Evolutionary conservation across 352 stramenopile species (phyloP), one percentile per base, ranked within the genome.

Genomic region (Phytophthora foliorum): DNA sequence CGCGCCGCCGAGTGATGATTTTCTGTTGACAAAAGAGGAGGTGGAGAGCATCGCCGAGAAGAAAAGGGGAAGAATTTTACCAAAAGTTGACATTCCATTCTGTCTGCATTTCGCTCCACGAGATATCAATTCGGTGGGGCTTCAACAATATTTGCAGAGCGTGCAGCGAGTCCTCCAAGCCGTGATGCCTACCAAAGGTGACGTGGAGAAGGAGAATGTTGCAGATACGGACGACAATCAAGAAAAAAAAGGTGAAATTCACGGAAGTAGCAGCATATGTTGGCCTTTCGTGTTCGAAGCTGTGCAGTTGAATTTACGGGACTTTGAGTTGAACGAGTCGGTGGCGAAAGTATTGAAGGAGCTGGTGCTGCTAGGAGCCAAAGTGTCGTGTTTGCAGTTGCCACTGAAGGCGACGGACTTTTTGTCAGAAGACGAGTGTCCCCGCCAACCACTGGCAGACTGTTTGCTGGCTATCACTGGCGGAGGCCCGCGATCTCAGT

Each of bases 291-390:
- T 61, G 5, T 59, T 79, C 39, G 62, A 75, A 42, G 59, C 74
- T 6, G 49, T 81, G 9, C 70, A 79, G 51, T 50, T 81, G 6
- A 77, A 79, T 69, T n/a, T 81, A 31, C 61, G 51, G n/a, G 74
- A 76, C 3, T 77, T 81, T 51, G 74, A 81, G 44, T 25, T 81
- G n/a, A 77, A 64, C 1, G 74, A 81, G 41, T 50, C 70, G 5
- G 58, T 74, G 11, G 55, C 74, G 21, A 49, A 31, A 53, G 55
- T 53, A 2, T 45, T 81, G 13, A 51, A 63, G 5, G 62, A 75
- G 22, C 44, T 81, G 17, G 46, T 79, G 17, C 27, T 46, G 10
- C 52, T 73, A 6, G 63, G 67, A 29, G 66, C 66, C 25, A 66
- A 60, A 19, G 29, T 81, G 13, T 71, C 70, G 36, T 75, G 62